Evolutionary conservation across 2,329 filamentous ascomycete genomes (phyloP).

Genomic region (Cadophora malorum): DNA sequence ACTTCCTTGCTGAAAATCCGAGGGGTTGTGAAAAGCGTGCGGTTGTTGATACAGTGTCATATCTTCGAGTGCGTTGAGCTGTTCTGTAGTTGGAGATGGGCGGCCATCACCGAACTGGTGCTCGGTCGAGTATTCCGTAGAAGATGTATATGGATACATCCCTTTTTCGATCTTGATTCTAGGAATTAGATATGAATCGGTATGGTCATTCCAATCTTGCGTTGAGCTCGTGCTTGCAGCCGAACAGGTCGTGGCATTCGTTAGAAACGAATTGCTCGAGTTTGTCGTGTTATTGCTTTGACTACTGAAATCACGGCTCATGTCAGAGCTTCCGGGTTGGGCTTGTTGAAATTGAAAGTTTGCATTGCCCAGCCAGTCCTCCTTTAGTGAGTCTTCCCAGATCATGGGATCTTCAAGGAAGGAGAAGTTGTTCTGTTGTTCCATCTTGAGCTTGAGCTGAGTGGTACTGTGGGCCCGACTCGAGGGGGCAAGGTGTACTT

Average conservation of each 20-base stretch:
- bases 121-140: background rate
- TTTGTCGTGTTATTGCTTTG: background rate
- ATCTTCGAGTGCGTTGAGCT: background rate
- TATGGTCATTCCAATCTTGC: no score
- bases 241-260: no score
- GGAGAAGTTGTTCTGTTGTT: background rate
- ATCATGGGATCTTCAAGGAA: background rate
- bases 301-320: conserved; percentile 5
- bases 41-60: no score
- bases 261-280: background rate
- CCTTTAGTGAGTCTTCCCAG: conserved; percentile 12
- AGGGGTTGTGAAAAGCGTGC: no score
- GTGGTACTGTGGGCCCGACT: conserved; percentile 16
- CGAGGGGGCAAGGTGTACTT: background rate
- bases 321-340: background rate
- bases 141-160: background rate
- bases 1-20: no score
- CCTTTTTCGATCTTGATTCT: no score
- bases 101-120: background rate
- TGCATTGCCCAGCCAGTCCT: background rate
- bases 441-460: conserved; percentile 12
- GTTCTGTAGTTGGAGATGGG: background rate
- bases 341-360: background rate
- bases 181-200: no score
- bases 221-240: no score